Evolutionary conservation across 1,139 yeast genomes (phyloP).

Genomic region (Blastobotrys arbuscula): DNA sequence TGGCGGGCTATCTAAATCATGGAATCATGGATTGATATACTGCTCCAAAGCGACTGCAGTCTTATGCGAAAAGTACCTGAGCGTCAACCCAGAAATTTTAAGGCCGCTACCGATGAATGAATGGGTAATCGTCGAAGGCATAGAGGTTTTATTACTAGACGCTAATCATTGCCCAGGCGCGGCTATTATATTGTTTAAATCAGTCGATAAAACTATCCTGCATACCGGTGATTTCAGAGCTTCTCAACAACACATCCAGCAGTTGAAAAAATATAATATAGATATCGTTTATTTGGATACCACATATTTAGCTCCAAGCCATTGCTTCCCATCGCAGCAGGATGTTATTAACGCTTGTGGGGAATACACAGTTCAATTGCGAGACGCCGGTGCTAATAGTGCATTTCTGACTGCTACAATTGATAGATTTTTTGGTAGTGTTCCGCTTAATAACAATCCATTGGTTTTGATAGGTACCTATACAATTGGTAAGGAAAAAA

Average conservation of each 20-base stretch:
- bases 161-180: slow-evolving; percentile 99
- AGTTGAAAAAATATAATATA: slow-evolving; percentile 26
- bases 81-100: slow-evolving; percentile 50
- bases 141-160: slow-evolving; percentile 59
- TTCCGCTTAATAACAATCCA: slow-evolving; percentile 18
- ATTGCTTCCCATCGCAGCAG: slow-evolving; percentile 73
- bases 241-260: slow-evolving; percentile 34
- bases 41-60: slow-evolving; percentile 66
- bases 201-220: slow-evolving; percentile 38
- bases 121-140: slow-evolving; percentile 36
- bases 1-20: slow-evolving; percentile 71
- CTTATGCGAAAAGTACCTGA: slow-evolving; percentile 49
- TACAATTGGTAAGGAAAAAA: slow-evolving; percentile 82
- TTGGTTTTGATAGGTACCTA: slow-evolving; percentile 83
- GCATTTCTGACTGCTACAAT: slow-evolving; percentile 16
- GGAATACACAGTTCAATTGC: slow-evolving; percentile 44
- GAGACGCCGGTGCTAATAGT: slow-evolving; percentile 25
- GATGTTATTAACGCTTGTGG: slow-evolving; percentile 57
- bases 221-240: slow-evolving; percentile 96
- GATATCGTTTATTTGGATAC: slow-evolving; percentile 52
- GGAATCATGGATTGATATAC: slow-evolving; percentile 66
- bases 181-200: slow-evolving; percentile 65
- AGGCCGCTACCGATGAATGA: slow-evolving; percentile 43
- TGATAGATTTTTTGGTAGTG: slow-evolving; percentile 18
- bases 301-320: slow-evolving; percentile 71